phyloP scores from a whole-genome alignment of 345 rosid species.

The Eucalyptus albens region DNA sequence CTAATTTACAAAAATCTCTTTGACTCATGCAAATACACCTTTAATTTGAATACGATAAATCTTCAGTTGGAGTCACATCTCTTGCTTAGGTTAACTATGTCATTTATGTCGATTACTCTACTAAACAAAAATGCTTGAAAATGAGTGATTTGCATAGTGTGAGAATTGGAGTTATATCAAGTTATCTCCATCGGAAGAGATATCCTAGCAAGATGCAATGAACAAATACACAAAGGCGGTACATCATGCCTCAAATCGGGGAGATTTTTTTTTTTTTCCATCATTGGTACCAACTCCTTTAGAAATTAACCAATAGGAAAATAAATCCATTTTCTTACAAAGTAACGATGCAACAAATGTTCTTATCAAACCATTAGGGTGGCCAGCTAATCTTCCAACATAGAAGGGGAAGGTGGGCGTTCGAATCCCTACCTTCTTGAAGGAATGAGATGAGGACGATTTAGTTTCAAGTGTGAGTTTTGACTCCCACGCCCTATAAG shows the following conservation, averaged over 20 bases:
- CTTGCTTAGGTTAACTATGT: neutral
- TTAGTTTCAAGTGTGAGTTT: too few relatives aligned
- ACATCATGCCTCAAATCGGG: accelerated
- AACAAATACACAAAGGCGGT: neutral
- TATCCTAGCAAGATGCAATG: neutral
- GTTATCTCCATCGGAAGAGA: neutral
- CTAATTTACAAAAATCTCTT: neutral
- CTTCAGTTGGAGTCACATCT: neutral
- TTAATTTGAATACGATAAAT: neutral
- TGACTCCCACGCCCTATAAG: too few relatives aligned
- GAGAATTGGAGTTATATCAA: neutral
- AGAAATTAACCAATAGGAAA: neutral
- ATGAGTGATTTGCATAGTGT: neutral
- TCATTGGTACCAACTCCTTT: neutral
- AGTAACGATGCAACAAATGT: neutral
- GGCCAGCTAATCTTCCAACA: too few relatives aligned
- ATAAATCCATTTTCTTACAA: neutral
- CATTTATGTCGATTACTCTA: neutral
- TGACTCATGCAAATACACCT: neutral
- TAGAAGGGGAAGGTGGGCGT: too few relatives aligned
- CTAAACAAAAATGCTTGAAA: neutral
- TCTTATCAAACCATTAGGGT: too few relatives aligned
- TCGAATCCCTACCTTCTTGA: too few relatives aligned
- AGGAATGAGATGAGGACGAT: too few relatives aligned
- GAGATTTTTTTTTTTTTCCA: accelerated